Evolutionary conservation across 1,284 basidiomycete genomes (phyloP).

Genomic region (Ceratobasidium sp.): DNA sequence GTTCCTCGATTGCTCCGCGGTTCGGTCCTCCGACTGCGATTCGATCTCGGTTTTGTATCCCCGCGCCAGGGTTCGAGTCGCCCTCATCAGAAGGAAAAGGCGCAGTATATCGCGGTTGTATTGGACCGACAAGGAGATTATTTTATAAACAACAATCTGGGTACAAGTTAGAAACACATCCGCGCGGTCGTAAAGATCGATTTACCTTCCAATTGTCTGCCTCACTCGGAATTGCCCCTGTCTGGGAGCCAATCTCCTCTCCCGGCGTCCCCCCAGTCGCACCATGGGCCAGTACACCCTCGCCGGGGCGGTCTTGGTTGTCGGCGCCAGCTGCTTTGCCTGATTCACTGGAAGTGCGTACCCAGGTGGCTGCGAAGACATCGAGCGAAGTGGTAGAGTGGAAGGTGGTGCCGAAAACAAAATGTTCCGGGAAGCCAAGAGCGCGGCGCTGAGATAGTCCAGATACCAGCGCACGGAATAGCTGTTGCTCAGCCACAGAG

Average conservation of each 20-base stretch:
- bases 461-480: conserved; percentile 14
- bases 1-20: neutral
- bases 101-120: neutral
- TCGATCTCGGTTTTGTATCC: neutral
- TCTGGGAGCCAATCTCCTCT: no score
- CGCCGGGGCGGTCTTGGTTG: no score
- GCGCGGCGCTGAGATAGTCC: conserved; percentile 16
- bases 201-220: no score
- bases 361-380: conserved; percentile 18
- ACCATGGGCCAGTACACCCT: no score
- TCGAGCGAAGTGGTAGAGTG: neutral
- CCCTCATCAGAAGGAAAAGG: neutral
- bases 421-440: conserved; percentile 10
- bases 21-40: no score
- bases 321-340: no score
- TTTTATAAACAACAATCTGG: neutral
- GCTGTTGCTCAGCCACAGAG: neutral
- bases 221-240: no score
- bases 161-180: no score
- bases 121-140: neutral
- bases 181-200: no score
- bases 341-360: no score
- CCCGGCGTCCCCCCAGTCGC: no score
- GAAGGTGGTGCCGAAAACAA: conserved; percentile 15
- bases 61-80: neutral